A percentile compares a stretch with the other conserved stretches of the same genome.
These are phyloP conservation scores for Paramyrothecium roridum DNA, from an alignment of 2,329 filamentous ascomycete species.

Conservation along the genomic window DNA sequence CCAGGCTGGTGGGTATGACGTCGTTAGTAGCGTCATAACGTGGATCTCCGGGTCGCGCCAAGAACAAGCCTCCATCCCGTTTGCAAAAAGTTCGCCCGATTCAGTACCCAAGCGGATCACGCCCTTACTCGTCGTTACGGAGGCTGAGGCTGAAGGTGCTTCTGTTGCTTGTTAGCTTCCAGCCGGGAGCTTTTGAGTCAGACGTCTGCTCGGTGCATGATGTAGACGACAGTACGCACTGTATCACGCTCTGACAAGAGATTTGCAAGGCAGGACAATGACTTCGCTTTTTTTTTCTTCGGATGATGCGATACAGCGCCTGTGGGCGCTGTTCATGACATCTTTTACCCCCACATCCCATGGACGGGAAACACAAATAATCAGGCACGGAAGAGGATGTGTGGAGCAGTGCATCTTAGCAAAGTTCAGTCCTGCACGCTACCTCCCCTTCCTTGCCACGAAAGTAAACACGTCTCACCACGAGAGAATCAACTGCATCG, in stretches of 20 bases:
- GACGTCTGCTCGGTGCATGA: too few species aligned
- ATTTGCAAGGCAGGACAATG: not conserved
- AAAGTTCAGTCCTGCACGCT: not conserved
- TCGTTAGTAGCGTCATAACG: slow-evolving; percentile 24
- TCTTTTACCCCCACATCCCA: too few species aligned
- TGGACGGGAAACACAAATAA: too few species aligned
- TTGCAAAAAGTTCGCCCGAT: not conserved
- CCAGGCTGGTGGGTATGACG: slow-evolving; percentile 16
- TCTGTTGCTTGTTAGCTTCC: too few species aligned
- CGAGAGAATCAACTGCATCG: not conserved
- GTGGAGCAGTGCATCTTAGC: not conserved
- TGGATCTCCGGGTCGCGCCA: slow-evolving; percentile 5
- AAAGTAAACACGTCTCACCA: not conserved
- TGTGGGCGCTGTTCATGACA: too few species aligned
- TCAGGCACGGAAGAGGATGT: not conserved
- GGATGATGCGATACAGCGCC: too few species aligned
- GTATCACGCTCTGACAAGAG: too few species aligned
- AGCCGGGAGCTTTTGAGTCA: too few species aligned
- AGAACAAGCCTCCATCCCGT: not conserved
- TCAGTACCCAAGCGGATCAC: not conserved
- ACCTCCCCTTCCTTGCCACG: too few species aligned
- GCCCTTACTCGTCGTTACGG: not conserved
- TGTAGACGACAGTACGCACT: too few species aligned
- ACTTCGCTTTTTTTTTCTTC: too few species aligned
- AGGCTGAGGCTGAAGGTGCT: too few species aligned